Evolutionary conservation across 2,329 filamentous ascomycete genomes (phyloP), one percentile per base, ranked within the genome.

Genomic region (Xylariaceae sp.): DNA sequence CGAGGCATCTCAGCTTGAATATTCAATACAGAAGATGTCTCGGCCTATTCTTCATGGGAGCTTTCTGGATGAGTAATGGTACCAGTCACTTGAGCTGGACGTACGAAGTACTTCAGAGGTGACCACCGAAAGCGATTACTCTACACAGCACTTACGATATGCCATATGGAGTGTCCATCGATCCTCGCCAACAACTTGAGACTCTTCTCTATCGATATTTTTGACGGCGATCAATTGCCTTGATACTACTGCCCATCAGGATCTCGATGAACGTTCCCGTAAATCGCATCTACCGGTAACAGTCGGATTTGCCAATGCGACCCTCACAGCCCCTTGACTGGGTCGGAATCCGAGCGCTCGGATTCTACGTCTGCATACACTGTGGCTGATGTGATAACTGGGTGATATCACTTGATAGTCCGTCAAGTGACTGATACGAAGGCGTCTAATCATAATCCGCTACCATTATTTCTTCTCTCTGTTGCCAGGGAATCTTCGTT

Each of bases 401-500:
- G 41, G 13, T 45, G 13, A 6, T 49, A 18, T 49, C 15, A 11
- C 15, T 49, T 10, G 47, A 49, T 49, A 11, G 8, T 10, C 23
- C 37, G 49, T 18, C 49, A 13, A 41, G 37, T 41, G 37, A 41
- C 13, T n/a, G 9, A 35, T 37, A 13, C 11, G 49, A 35, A 35
- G 10, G 23, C 35, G 9, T 30, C 9, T 15, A 51, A 4, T 30
- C 3, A 34, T 11, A 17, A 49, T 18, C 6, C 47, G 17, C 47
- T 30, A 8, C 17, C 17, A 9, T 13, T 18, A 23, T 18, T 30
- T 30, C 23, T 2, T 23, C 39, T 23, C 5, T 50, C 37, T 6
- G n/a, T 52, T 23, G 39, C 60, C 41, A 49, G 44, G 51, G 55
- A 63, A 62, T 58, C 63, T 64, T 64, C 63, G 65, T 54, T 58